These are phyloP conservation scores for Erigeron canadensis DNA, from an alignment of 129 eudicot species.

Conservation along the genomic window DNA sequence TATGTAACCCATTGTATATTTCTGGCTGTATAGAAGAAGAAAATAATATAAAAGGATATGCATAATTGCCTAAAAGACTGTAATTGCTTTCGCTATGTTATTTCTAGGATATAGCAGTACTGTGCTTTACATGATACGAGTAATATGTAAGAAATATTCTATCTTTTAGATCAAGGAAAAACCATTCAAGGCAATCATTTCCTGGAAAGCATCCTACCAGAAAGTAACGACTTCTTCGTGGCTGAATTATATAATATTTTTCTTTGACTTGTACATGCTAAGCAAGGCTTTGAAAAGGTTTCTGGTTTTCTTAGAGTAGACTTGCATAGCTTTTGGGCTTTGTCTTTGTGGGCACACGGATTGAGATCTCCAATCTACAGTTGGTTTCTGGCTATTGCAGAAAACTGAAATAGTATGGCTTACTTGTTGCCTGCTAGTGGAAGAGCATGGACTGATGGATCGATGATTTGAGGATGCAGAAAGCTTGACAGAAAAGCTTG, in stretches of 20 bases:
- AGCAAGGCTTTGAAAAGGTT: conserved; percentile 62
- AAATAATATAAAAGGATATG: conserved; percentile 2
- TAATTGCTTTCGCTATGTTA: conserved; percentile 8
- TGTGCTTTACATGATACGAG: conserved; percentile 28
- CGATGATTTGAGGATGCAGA: conserved; percentile 29
- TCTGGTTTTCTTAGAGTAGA: conserved; percentile 53
- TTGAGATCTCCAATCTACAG: conserved; percentile 45
- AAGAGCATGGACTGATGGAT: conserved; percentile 30
- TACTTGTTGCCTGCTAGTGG: conserved; percentile 48
- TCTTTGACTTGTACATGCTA: conserved; percentile 51
- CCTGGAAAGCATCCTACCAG: conserved; percentile 10
- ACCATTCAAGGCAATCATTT: not conserved
- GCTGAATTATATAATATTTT: conserved; percentile 28
- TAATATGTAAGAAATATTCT: not conserved
- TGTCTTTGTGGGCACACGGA: conserved; percentile 43
- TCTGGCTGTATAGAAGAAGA: not conserved
- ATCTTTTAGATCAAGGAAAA: conserved; percentile 11
- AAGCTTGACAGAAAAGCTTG: conserved; percentile 35
- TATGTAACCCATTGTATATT: not conserved
- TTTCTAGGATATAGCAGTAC: conserved; percentile 9
- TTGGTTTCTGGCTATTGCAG: conserved; percentile 39
- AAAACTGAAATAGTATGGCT: conserved; percentile 16
- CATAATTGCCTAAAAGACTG: not conserved
- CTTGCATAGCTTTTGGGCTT: conserved; percentile 43
- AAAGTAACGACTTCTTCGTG: conserved; percentile 15